A percentile compares a stretch with the other conserved stretches of the same genome.
Conservation (phyloP, 139 green algal genomes). For the Tetraselmis striata region DNA sequence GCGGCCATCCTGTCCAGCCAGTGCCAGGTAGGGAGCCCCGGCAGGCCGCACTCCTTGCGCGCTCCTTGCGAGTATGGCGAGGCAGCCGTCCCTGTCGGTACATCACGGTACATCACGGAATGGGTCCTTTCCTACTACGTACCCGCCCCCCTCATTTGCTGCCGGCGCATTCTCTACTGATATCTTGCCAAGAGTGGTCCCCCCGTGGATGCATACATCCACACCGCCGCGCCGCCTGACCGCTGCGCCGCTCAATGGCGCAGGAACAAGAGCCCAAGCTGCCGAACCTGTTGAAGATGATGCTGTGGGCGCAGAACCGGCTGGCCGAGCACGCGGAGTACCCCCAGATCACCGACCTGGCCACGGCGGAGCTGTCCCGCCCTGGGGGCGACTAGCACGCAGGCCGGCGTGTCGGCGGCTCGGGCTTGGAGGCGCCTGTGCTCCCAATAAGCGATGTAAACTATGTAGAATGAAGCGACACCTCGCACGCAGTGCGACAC, state of each 20-base stretch:
- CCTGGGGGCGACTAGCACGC: too few relatives aligned
- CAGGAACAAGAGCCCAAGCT: slow-evolving; percentile 67
- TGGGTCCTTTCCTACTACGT: background rate
- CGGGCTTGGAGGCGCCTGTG: too few relatives aligned
- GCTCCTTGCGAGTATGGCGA: background rate
- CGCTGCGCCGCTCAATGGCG: too few relatives aligned
- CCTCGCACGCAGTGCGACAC: too few relatives aligned
- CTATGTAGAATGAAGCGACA: too few relatives aligned
- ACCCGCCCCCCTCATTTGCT: background rate
- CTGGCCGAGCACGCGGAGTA: slow-evolving; percentile 63
- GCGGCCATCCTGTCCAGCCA: slow-evolving; percentile 83
- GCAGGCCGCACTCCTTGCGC: background rate
- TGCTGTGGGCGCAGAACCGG: slow-evolving; percentile 63
- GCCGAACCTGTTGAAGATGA: slow-evolving; percentile 71
- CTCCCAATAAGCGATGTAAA: too few relatives aligned
- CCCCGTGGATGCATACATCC: too few relatives aligned
- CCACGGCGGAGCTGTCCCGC: slow-evolving; percentile 30
- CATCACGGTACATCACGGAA: background rate
- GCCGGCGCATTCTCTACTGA: too few relatives aligned
- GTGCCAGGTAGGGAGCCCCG: slow-evolving; percentile 44
- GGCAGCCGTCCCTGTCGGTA: background rate
- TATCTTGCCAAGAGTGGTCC: background rate
- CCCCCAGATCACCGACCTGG: slow-evolving; percentile 68
- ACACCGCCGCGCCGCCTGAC: too few relatives aligned
- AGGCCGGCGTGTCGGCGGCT: too few relatives aligned